A percentile compares a stretch with the other conserved stretches of the same genome.
Conservation (phyloP, 2,329 filamentous ascomycete genomes). For the Chrysosporium keratinophilum region DNA sequence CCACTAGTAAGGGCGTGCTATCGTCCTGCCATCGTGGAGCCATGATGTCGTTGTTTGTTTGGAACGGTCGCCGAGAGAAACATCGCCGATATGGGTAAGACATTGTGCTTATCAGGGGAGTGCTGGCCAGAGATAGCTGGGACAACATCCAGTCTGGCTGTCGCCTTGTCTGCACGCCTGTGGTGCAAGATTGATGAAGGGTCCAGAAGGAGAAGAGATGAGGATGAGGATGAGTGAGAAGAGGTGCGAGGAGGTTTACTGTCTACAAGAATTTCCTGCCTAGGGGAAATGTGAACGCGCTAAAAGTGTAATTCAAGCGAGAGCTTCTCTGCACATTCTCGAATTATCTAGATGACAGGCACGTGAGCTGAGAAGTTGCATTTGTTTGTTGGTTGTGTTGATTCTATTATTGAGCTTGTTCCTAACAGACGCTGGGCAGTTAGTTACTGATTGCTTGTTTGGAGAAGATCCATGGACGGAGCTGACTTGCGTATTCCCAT, state of each 20-base stretch:
- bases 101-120: neutral
- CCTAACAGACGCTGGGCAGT: neutral
- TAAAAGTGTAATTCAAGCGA: constrained; percentile 5
- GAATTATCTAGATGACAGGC: neutral
- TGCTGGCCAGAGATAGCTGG: too few species aligned
- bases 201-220: neutral
- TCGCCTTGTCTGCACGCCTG: too few species aligned
- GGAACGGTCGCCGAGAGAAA: neutral
- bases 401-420: neutral
- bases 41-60: neutral
- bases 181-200: neutral
- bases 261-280: neutral
- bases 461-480: too few species aligned
- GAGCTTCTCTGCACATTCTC: constrained; percentile 5
- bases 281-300: neutral
- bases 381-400: neutral
- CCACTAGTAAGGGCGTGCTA: neutral
- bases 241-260: neutral
- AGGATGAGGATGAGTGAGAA: neutral
- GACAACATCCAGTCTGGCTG: too few species aligned
- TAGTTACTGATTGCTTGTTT: too few species aligned
- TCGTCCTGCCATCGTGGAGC: neutral
- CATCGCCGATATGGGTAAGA: neutral
- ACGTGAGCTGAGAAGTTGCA: neutral
- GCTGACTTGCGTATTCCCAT: too few species aligned